These are phyloP conservation scores for Pseudoperonospora humuli DNA, from an alignment of 352 stramenopile genomes.

Conservation along the genomic window DNA sequence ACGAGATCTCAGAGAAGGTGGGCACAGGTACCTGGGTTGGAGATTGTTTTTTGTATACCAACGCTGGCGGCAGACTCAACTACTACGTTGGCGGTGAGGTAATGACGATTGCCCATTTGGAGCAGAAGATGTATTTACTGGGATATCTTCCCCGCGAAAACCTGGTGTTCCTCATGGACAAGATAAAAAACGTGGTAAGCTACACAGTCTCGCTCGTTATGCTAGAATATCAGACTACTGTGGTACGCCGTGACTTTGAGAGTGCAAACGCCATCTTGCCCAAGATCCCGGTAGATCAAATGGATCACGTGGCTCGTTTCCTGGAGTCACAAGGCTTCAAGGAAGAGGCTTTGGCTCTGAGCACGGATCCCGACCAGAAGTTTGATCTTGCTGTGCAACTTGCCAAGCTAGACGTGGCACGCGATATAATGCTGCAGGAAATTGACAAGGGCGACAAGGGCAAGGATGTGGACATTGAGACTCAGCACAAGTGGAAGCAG, in stretches of 20 bases:
- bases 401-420: conserved; percentile 91
- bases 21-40: conserved; percentile 97
- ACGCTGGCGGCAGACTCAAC: conserved; percentile 90
- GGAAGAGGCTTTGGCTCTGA: conserved; percentile 92
- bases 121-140: conserved; percentile 95
- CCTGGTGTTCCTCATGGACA: conserved; percentile 98
- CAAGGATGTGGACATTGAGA: conserved; percentile 91
- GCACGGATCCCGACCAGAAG: conserved; percentile 94
- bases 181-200: conserved; percentile 91
- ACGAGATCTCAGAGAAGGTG: conserved; percentile 95
- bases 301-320: conserved; percentile 88
- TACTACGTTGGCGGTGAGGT: conserved; percentile 99
- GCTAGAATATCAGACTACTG: conserved; percentile 98
- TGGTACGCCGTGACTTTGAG: conserved; percentile 98
- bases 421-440: conserved; percentile 90
- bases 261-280: conserved; percentile 95
- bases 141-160: conserved; percentile 98
- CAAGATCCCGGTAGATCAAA: conserved; percentile 87
- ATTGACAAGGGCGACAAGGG: conserved; percentile 44
- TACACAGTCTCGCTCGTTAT: conserved; percentile 91
- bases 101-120: conserved; percentile 96
- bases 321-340: conserved; percentile 99
- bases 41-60: conserved; percentile 99
- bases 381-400: conserved; percentile 98
- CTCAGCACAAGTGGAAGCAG: conserved; percentile 97